Percentiles rank a stretch among this genome's conserved stretches.
These are phyloP conservation scores for Phytophthora cactorum DNA, from an alignment of 352 stramenopile species.

Conservation along the genomic window DNA sequence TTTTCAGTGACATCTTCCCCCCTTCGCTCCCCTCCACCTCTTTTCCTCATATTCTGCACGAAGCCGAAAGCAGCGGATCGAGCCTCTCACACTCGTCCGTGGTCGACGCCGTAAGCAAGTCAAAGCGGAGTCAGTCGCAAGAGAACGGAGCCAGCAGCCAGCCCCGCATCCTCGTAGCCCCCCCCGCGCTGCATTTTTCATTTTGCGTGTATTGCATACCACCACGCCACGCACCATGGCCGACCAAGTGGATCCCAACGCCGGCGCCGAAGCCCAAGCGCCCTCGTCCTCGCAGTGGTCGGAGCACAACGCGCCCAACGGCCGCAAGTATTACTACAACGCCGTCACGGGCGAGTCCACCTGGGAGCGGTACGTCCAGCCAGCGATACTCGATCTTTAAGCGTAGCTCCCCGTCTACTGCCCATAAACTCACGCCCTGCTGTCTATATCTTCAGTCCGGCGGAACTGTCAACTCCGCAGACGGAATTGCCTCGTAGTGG, in stretches of 20 bases:
- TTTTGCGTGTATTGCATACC: constrained; percentile 57
- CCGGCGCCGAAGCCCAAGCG: constrained; percentile 40
- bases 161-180: constrained; percentile 3
- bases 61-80: constrained; percentile 30
- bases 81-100: constrained; percentile 21
- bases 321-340: constrained; percentile 94
- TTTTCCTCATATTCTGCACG: constrained; percentile 29
- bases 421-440: neutral
- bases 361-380: constrained; percentile 79
- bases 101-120: constrained; percentile 8
- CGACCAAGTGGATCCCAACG: constrained; percentile 66
- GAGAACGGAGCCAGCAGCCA: constrained; percentile 10
- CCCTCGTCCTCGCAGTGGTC: constrained; percentile 74
- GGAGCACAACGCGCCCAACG: constrained; percentile 91
- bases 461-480: constrained; percentile 52
- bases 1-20: constrained; percentile 16
- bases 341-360: constrained; percentile 88
- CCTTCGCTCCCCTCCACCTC: constrained; percentile 28
- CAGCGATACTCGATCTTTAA: neutral
- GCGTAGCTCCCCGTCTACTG: neutral
- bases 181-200: constrained; percentile 49
- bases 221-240: constrained; percentile 49
- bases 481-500: constrained; percentile 44
- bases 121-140: constrained; percentile 7
- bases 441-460: constrained; percentile 42